Evolutionary conservation across 306 rosid genomes (phyloP).

Genomic region (Castanea crenata): DNA sequence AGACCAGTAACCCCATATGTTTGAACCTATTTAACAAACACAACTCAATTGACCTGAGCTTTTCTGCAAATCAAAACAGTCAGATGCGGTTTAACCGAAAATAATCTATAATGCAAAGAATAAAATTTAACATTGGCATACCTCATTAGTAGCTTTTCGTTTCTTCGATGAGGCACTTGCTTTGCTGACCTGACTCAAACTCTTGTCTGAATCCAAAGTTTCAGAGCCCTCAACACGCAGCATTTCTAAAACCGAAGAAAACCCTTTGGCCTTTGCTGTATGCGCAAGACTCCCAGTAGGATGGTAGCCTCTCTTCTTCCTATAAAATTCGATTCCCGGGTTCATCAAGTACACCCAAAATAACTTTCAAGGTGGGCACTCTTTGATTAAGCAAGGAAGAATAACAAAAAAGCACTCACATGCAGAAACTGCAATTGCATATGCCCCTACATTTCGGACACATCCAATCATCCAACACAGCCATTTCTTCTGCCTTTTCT

Average conservation of each 20-base stretch:
- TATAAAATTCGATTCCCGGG: constrained; percentile 16
- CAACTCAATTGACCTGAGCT: too few relatives aligned
- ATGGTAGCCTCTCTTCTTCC: constrained; percentile 58
- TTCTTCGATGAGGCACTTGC: too few relatives aligned
- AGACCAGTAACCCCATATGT: too few relatives aligned
- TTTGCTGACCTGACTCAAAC: neutral
- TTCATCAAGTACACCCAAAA: constrained; percentile 7
- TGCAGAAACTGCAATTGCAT: constrained; percentile 79
- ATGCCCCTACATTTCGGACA: constrained; percentile 73
- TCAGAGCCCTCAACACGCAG: constrained; percentile 23
- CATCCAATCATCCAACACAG: constrained; percentile 37
- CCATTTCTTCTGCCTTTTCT: constrained; percentile 50
- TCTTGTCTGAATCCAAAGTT: neutral
- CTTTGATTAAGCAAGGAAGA: neutral
- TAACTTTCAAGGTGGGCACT: too few relatives aligned
- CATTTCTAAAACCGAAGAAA: constrained; percentile 58
- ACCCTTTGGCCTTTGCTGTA: constrained; percentile 59
- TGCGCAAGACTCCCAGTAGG: constrained; percentile 60
- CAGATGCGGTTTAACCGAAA: too few relatives aligned
- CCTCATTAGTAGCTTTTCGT: too few relatives aligned
- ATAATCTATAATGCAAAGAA: too few relatives aligned
- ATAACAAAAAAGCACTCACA: constrained; percentile 32
- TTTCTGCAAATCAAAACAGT: too few relatives aligned
- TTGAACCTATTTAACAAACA: too few relatives aligned
- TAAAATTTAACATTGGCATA: too few relatives aligned